Evolutionary conservation across 2,329 filamentous ascomycete species (phyloP).

Genomic region (Lizonia empirigonia): DNA sequence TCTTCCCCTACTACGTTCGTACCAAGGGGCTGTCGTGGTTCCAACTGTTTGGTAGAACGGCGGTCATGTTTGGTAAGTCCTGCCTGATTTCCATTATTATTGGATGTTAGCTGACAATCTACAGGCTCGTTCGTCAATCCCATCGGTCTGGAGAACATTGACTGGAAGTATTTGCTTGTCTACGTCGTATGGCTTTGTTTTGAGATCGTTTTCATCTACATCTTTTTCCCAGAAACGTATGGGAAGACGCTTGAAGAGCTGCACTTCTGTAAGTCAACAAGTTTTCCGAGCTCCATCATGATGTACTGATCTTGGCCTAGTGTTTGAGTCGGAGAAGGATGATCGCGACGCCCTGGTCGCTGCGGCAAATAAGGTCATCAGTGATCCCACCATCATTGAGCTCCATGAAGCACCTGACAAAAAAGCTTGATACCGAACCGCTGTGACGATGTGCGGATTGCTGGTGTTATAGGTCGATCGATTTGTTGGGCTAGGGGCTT

Average conservation of each 20-base stretch:
- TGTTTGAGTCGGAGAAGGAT: conserved; percentile 39
- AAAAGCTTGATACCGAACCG: conserved; percentile 19
- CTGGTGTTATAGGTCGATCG: no score
- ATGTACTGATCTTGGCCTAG: conserved; percentile 13
- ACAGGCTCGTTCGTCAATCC: conserved; percentile 64
- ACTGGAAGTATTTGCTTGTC: conserved; percentile 68
- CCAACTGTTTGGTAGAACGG: conserved; percentile 66
- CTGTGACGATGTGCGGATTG: background rate
- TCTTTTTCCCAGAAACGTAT: conserved; percentile 43
- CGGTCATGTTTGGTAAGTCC: conserved; percentile 59
- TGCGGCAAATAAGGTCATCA: conserved; percentile 31
- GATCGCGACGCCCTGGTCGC: conserved; percentile 28
- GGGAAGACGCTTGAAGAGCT: conserved; percentile 44
- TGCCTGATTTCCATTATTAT: background rate
- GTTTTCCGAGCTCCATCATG: background rate
- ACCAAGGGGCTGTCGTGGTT: conserved; percentile 60
- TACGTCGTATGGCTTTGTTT: conserved; percentile 52
- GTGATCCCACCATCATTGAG: conserved; percentile 27
- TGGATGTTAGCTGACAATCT: background rate
- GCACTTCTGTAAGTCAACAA: conserved; percentile 32
- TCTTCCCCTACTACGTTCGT: conserved; percentile 57
- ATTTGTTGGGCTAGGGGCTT: no score
- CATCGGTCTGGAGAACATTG: conserved; percentile 64
- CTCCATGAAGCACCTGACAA: conserved; percentile 35
- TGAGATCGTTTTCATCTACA: conserved; percentile 45